These are phyloP conservation scores for Nakazawaea pomicola DNA, from an alignment of 805 yeast genomes.

Conservation along the genomic window DNA sequence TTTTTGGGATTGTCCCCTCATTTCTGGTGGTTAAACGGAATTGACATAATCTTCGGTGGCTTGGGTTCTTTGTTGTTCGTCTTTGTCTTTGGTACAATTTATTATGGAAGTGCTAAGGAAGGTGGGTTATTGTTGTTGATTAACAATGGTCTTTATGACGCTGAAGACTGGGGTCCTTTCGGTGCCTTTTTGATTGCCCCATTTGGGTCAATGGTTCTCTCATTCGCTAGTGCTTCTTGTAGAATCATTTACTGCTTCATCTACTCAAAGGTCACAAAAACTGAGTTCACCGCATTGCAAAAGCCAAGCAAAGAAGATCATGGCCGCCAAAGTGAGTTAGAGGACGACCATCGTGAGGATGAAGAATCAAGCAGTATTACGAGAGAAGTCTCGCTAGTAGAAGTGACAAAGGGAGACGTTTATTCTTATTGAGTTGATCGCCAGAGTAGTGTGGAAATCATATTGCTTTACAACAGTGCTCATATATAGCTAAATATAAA, in stretches of 20 bases:
- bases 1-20: conserved; percentile 69
- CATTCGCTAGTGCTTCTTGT: conserved; percentile 43
- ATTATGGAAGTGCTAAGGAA: conserved; percentile 63
- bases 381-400: no score
- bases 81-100: conserved; percentile 78
- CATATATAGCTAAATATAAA: no score
- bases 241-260: conserved; percentile 35
- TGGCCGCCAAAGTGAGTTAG: no score
- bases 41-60: conserved; percentile 81
- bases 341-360: no score
- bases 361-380: no score
- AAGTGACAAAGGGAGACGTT: no score
- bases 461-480: no score
- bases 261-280: conserved; percentile 29
- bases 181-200: conserved; percentile 95
- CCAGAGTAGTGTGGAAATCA: no score
- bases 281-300: conserved; percentile 41
- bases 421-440: no score
- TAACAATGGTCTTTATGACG: conserved; percentile 72
- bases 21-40: conserved; percentile 68
- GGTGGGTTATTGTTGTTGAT: conserved; percentile 76
- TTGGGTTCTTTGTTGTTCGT: conserved; percentile 76
- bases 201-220: conserved; percentile 64
- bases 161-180: conserved; percentile 87
- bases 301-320: conserved; percentile 22